Conservation (phyloP, 2,329 filamentous ascomycete genomes). For the Immersiporthe knoxdaviesiana region DNA sequence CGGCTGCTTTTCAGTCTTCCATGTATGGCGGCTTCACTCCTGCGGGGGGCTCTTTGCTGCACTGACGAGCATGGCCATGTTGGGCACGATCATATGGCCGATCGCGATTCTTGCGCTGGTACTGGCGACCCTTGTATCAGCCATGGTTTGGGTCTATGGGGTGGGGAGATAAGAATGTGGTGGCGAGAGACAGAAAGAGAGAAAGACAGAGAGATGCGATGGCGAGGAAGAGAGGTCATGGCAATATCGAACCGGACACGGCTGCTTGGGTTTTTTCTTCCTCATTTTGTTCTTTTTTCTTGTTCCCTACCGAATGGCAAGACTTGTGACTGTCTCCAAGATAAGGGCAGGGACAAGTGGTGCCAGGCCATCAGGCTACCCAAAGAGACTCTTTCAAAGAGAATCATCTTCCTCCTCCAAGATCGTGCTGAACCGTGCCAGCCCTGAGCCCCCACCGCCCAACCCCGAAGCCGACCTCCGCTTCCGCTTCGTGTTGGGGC, state of each 20-base stretch:
- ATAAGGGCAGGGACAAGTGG: not conserved
- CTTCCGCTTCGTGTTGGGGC: conserved; percentile 39
- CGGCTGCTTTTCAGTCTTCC: conserved; percentile 30
- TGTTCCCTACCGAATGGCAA: not conserved
- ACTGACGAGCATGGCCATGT: conserved; percentile 33
- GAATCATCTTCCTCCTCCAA: conserved; percentile 71
- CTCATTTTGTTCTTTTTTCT: not conserved
- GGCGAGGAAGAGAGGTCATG: not conserved
- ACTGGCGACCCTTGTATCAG: conserved; percentile 17
- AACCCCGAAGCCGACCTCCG: conserved; percentile 38
- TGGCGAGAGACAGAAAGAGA: not conserved
- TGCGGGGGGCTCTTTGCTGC: conserved; percentile 33
- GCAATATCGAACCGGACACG: not conserved
- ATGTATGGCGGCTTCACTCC: conserved; percentile 33
- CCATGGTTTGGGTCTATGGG: conserved; percentile 23
- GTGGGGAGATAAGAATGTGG: not conserved
- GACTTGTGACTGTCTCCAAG: not conserved
- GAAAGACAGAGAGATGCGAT: not conserved
- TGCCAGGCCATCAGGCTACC: not conserved
- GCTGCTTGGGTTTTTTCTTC: not conserved
- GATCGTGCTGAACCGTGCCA: conserved; percentile 52
- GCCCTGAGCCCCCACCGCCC: conserved; percentile 39
- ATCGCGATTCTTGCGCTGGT: conserved; percentile 9
- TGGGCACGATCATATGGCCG: conserved; percentile 28
- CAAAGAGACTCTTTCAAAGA: conserved; percentile 6